Base-by-base conservation (phyloP, 2,329 filamentous ascomycete species). In the Pseudocercospora eumusae region DNA sequence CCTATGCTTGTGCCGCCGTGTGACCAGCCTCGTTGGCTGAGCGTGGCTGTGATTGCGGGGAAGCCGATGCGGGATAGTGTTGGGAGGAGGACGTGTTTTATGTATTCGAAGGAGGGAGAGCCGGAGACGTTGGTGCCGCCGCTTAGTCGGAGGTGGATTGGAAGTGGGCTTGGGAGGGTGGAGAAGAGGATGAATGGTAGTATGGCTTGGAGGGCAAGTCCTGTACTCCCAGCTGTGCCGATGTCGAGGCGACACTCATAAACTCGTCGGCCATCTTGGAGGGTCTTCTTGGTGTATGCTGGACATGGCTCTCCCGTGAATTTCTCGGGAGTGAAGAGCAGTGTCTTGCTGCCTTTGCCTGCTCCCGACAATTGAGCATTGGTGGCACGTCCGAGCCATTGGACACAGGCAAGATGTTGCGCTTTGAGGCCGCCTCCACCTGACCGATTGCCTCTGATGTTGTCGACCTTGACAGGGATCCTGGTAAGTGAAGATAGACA, bases 101-200 rank as follows among this genome's bases (percentile, higher is more conserved):
- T 74, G 66, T 86, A 87, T 54, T 87, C 85, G 68, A 78, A 80
- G 2, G 82, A 84, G 7, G 84, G 84, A 0, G 82, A 81, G 31
- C 76, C 78, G 0, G 80, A 80, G 1, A 84, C 81, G 66, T 87
- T 86, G 0, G 85, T 87, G 7, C 85, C 85, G 5, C 85, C 85
- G 8, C 75, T 80, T 36, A 87, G 79, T 1, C 71, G 77, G 8
- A 87, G 65, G 20, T 64, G 68, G 6, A 78, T 66, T 1, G 67
- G 67, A 23, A 61, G 44, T 3, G 50, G 60, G 3, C 66, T 67
- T 2, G 65, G 69, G 1, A 67, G 49, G 8, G 42, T 44, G 2
- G 64, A 62, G 71, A 84, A 81, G 1, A 87, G 71, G 2, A 87
- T 71, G 65, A 82, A 86, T 0, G 85, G 85, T 42, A 87, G 79